phyloP scores from a whole-genome alignment of 805 yeast genomes.

The Lipomyces sp. region DNA sequence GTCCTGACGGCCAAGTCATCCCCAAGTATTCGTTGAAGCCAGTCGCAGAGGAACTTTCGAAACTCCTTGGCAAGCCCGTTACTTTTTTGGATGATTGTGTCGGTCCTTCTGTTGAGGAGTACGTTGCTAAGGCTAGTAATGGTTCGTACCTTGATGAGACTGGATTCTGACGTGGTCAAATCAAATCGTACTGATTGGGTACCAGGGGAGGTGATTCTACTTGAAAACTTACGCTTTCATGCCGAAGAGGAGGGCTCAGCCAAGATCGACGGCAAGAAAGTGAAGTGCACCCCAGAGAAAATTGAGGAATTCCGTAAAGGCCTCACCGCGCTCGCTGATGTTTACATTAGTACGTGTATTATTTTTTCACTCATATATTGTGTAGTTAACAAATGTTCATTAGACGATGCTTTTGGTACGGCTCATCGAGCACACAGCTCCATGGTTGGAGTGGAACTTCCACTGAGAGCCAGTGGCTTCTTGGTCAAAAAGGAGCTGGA shows the following conservation, averaged over 20 bases:
- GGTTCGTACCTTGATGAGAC: conserved; percentile 2
- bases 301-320: conserved; percentile 88
- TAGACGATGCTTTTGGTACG: conserved; percentile 95
- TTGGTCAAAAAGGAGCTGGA: conserved; percentile 95
- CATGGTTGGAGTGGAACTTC: conserved; percentile 95
- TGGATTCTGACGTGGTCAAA: background rate
- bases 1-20: conserved; percentile 94
- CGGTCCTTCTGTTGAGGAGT: conserved; percentile 84
- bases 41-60: conserved; percentile 85
- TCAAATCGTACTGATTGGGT: background rate
- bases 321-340: conserved; percentile 92
- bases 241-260: conserved; percentile 89
- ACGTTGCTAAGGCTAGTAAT: conserved; percentile 70
- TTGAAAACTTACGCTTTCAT: conserved; percentile 98
- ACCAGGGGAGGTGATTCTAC: conserved; percentile 77
- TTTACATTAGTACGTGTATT: conserved; percentile 61
- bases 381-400: background rate
- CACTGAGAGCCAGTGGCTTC: conserved; percentile 99
- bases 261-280: conserved; percentile 90
- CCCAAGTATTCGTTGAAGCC: conserved; percentile 92
- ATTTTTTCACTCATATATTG: background rate
- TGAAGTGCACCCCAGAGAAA: conserved; percentile 84
- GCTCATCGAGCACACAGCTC: conserved; percentile 99
- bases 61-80: conserved; percentile 74
- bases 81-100: conserved; percentile 89